Conservation (phyloP, 495 filamentous ascomycete genomes). For the Aspergillus sclerotiicarbonarius region DNA sequence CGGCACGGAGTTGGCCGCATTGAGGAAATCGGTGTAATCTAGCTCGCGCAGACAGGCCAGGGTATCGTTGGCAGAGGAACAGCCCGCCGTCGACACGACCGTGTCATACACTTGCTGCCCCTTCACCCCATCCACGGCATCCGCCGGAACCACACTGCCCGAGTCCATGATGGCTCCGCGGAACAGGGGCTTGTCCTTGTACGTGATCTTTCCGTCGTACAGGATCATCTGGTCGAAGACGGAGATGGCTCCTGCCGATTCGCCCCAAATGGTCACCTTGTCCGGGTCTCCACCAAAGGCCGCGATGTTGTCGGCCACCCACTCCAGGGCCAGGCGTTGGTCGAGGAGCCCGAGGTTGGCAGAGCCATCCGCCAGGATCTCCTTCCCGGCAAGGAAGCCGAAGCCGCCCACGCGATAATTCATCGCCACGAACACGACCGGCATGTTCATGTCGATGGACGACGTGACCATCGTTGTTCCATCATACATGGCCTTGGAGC, state of each 20-base stretch:
- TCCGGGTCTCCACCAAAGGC: conserved; percentile 57
- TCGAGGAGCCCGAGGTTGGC: conserved; percentile 55
- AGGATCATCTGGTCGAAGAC: conserved; percentile 69
- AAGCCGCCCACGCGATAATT: conserved; percentile 75
- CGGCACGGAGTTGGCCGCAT: conserved; percentile 65
- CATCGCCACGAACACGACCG: conserved; percentile 69
- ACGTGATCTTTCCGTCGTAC: conserved; percentile 65
- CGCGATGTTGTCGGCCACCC: conserved; percentile 55
- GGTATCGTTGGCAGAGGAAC: conserved; percentile 51
- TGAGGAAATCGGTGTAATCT: conserved; percentile 59
- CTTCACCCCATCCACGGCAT: conserved; percentile 61
- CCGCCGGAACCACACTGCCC: conserved; percentile 61
- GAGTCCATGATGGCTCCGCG: conserved; percentile 72
- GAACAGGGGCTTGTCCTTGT: conserved; percentile 70
- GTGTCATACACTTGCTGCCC: conserved; percentile 61
- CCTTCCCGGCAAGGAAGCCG: conserved; percentile 69
- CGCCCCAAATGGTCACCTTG: conserved; percentile 71
- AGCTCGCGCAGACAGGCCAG: conserved; percentile 61
- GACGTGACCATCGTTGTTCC: conserved; percentile 50
- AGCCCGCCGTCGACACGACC: conserved; percentile 61
- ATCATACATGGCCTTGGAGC: conserved; percentile 60
- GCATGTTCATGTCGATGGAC: conserved; percentile 55
- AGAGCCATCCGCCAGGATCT: conserved; percentile 63
- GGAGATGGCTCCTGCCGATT: conserved; percentile 70
- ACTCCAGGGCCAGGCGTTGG: conserved; percentile 50